These are phyloP conservation scores for Medicago lupulina DNA, from an alignment of 306 rosid species.

Conservation along the genomic window DNA sequence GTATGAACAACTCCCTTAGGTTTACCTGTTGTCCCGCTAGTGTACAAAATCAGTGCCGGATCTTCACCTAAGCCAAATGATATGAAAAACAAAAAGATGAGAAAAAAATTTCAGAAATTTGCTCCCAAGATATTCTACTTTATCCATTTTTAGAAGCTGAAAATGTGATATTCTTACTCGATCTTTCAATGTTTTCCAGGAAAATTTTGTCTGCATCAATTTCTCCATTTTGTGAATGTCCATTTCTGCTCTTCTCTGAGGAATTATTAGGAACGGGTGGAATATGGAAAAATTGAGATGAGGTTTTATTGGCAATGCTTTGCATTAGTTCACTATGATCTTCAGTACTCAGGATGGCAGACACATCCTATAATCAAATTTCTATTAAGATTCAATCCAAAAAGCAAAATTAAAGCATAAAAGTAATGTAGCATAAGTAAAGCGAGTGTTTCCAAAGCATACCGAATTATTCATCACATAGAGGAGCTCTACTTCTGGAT, in stretches of 20 bases:
- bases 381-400: conserved; percentile 31
- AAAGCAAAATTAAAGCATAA: conserved; percentile 29
- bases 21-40: conserved; percentile 98
- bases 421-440: conserved; percentile 12
- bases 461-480: conserved; percentile 87
- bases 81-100: conserved; percentile 37
- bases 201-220: conserved; percentile 49
- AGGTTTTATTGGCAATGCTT: conserved; percentile 71
- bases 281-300: conserved; percentile 69
- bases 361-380: conserved; percentile 65
- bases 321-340: conserved; percentile 79
- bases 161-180: conserved; percentile 56
- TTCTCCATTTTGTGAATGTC: conserved; percentile 50
- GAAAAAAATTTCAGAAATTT: conserved; percentile 29
- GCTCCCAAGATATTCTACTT: background rate
- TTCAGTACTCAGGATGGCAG: conserved; percentile 85
- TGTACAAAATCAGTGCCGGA: conserved; percentile 87
- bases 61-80: conserved; percentile 73
- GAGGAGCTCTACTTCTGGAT: conserved; percentile 91
- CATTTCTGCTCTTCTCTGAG: background rate
- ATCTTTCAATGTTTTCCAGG: conserved; percentile 44
- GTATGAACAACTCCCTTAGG: conserved; percentile 99
- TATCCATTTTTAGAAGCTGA: conserved; percentile 30
- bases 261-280: conserved; percentile 63
- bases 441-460: conserved; percentile 40